A percentile compares a stretch with the other conserved stretches of the same genome.
phyloP scores from a whole-genome alignment of 495 filamentous ascomycete species.

The Daldinia loculata region DNA sequence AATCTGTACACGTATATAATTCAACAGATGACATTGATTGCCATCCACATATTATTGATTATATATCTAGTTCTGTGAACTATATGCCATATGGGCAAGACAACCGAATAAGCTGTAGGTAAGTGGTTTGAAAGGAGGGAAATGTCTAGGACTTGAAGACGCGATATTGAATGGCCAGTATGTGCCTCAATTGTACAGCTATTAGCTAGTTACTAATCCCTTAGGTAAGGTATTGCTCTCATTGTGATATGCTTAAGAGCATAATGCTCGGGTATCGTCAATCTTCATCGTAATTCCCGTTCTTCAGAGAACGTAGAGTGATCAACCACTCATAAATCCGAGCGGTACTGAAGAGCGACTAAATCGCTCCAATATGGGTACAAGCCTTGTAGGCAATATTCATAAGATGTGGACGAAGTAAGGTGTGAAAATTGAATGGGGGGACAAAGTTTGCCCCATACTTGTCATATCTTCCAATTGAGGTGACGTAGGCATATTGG shows the following conservation, averaged over 20 bases:
- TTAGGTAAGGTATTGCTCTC: slow-evolving; percentile 32
- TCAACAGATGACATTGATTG: slow-evolving; percentile 9
- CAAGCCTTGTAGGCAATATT: slow-evolving; percentile 26
- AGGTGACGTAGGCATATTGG: slow-evolving; percentile 17
- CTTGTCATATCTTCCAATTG: slow-evolving; percentile 13
- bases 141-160: slow-evolving; percentile 17
- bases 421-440: slow-evolving; percentile 23
- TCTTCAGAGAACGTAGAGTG: slow-evolving; percentile 11
- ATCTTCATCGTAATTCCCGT: slow-evolving; percentile 36
- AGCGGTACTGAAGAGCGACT: slow-evolving; percentile 22
- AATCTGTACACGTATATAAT: background rate
- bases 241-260: slow-evolving; percentile 33
- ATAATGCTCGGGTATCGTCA: slow-evolving; percentile 39
- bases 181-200: slow-evolving; percentile 30
- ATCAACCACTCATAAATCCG: slow-evolving; percentile 20
- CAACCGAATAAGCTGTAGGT: slow-evolving; percentile 7
- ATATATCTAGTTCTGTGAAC: slow-evolving; percentile 7
- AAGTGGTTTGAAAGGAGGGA: background rate
- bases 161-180: slow-evolving; percentile 11
- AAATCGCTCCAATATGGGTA: slow-evolving; percentile 19
- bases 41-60: slow-evolving; percentile 18
- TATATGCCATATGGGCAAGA: background rate
- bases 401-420: slow-evolving; percentile 21
- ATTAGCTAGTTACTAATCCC: slow-evolving; percentile 33
- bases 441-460: slow-evolving; percentile 15